Conservation (phyloP, 2,329 filamentous ascomycete genomes). For the Rhynchosporium agropyri region DNA sequence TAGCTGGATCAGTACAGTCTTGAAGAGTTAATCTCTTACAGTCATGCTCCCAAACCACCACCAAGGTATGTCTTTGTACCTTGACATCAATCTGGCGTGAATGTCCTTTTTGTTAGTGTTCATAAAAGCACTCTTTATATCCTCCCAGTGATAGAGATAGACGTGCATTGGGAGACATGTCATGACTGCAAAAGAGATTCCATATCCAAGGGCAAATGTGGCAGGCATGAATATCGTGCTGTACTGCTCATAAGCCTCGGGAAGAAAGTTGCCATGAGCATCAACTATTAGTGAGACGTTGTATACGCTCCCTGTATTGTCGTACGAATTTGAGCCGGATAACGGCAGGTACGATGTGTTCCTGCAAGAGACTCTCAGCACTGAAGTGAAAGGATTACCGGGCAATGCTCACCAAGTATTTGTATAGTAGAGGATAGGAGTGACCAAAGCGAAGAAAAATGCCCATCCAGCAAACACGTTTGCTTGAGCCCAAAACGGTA, state of each 20-base stretch:
- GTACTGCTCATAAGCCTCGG: slow-evolving; percentile 66
- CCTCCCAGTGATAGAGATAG: slow-evolving; percentile 65
- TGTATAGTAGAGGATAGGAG: slow-evolving; percentile 64
- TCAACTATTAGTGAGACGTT: slow-evolving; percentile 66
- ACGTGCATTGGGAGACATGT: slow-evolving; percentile 70
- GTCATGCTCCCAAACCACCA: slow-evolving; percentile 55
- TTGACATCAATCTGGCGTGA: slow-evolving; percentile 56
- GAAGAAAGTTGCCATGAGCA: slow-evolving; percentile 62
- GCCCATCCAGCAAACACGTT: slow-evolving; percentile 71
- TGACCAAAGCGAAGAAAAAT: slow-evolving; percentile 62
- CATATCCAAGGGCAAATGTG: slow-evolving; percentile 70
- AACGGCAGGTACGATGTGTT: slow-evolving; percentile 65
- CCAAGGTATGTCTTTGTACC: slow-evolving; percentile 55
- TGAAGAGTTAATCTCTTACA: not conserved
- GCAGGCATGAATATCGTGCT: slow-evolving; percentile 74
- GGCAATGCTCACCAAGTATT: slow-evolving; percentile 55
- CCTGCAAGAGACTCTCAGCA: no score
- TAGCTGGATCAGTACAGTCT: no score
- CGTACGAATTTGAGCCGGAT: slow-evolving; percentile 69
- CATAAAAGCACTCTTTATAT: slow-evolving; percentile 54
- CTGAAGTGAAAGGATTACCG: no score
- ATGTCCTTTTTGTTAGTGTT: slow-evolving; percentile 50
- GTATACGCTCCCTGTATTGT: slow-evolving; percentile 70
- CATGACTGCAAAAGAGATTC: slow-evolving; percentile 72
- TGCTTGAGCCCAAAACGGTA: slow-evolving; percentile 69